Evolutionary conservation across 805 yeast species (phyloP).

Genomic region (Lipomyces spencermartinsiae): DNA sequence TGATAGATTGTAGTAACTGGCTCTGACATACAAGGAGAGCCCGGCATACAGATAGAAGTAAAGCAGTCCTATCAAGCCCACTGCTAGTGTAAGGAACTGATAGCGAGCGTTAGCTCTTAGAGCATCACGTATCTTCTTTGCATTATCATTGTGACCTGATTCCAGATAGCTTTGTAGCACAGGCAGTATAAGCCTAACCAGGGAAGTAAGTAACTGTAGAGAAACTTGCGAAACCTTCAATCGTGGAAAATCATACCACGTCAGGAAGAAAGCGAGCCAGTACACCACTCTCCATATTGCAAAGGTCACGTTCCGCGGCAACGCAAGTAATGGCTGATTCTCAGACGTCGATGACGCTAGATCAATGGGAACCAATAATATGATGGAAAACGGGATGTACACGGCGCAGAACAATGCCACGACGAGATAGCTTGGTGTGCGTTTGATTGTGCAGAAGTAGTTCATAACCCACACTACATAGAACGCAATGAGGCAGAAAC

Average conservation of each 20-base stretch:
- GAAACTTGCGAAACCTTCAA: neutral
- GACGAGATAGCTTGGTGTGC: constrained; percentile 53
- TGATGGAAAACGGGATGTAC: constrained; percentile 75
- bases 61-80: constrained; percentile 60
- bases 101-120: constrained; percentile 61
- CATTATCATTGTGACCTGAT: constrained; percentile 66
- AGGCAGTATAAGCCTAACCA: constrained; percentile 59
- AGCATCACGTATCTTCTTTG: constrained; percentile 61
- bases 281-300: constrained; percentile 74
- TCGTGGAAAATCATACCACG: constrained; percentile 57
- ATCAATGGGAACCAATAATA: constrained; percentile 77
- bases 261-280: constrained; percentile 79
- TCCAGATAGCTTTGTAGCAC: constrained; percentile 73
- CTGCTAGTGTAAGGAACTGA: constrained; percentile 61
- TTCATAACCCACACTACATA: constrained; percentile 49
- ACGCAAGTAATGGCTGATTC: constrained; percentile 52
- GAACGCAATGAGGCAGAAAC: constrained; percentile 44
- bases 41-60: constrained; percentile 67
- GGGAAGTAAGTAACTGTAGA: neutral
- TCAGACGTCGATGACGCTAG: constrained; percentile 60
- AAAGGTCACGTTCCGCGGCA: constrained; percentile 58
- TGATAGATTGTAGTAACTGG: neutral
- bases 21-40: constrained; percentile 49
- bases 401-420: constrained; percentile 63
- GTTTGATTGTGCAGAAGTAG: constrained; percentile 47